Evolutionary conservation across 2,329 filamentous ascomycete genomes (phyloP).

Genomic region (Bimuria novae-zelandiae): DNA sequence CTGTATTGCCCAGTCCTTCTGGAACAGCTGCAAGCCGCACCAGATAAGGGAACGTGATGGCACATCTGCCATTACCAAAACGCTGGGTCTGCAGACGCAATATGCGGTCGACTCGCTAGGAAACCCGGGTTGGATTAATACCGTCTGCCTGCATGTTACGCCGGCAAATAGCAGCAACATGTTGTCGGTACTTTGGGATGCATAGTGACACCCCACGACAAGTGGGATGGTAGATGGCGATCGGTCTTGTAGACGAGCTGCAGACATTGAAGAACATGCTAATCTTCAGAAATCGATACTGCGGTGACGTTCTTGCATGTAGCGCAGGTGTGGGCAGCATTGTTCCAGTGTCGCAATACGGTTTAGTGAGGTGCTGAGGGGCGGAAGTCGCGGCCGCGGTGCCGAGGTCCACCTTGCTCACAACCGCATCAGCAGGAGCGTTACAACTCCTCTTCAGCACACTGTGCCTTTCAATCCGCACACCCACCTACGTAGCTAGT

Average conservation of each 20-base stretch:
- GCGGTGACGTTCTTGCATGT: too few species aligned
- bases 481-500: not conserved
- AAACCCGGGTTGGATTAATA: slow-evolving; percentile 7
- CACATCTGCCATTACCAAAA: slow-evolving; percentile 7
- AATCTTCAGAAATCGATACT: too few species aligned
- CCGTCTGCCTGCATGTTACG: slow-evolving; percentile 21
- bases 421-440: not conserved
- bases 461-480: not conserved
- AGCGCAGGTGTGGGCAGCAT: slow-evolving; percentile 5
- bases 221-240: slow-evolving; percentile 16
- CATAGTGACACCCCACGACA: slow-evolving; percentile 14
- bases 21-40: slow-evolving; percentile 1
- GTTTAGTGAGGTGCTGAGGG: too few species aligned
- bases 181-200: slow-evolving; percentile 17
- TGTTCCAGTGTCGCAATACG: too few species aligned
- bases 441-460: not conserved
- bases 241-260: not conserved
- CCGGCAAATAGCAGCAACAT: slow-evolving; percentile 21
- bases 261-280: slow-evolving; percentile 15
- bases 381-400: too few species aligned
- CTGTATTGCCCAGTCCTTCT: slow-evolving; percentile 2
- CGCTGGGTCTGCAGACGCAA: slow-evolving; percentile 9
- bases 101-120: slow-evolving; percentile 4
- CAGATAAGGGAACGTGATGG: not conserved
- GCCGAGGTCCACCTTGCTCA: slow-evolving; percentile 7